Conservation (phyloP, 2,329 filamentous ascomycete species). For the Alternaria hordeiaustralica region DNA sequence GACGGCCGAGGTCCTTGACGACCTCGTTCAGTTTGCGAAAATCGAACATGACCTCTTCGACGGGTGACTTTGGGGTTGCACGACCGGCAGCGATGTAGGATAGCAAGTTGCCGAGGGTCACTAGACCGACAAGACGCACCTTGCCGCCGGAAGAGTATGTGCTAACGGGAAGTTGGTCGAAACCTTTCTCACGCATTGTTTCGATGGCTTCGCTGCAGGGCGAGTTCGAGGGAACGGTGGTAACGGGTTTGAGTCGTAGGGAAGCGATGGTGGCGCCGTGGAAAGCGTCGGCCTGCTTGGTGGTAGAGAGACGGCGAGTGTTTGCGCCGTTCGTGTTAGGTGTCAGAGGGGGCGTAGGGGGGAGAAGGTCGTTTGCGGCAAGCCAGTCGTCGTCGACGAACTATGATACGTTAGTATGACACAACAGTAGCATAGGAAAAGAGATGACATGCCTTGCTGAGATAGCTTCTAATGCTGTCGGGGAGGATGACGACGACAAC, state of each 20-base stretch:
- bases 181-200: conserved; percentile 97
- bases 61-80: conserved; percentile 73
- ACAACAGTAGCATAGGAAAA: not conserved
- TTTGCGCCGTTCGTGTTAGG: conserved; percentile 30
- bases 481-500: conserved; percentile 90
- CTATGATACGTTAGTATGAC: conserved; percentile 44
- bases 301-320: conserved; percentile 49
- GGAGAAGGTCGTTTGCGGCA: conserved; percentile 90
- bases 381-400: conserved; percentile 99
- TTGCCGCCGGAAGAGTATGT: conserved; percentile 61
- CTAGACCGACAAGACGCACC: conserved; percentile 82
- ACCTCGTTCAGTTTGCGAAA: conserved; percentile 88
- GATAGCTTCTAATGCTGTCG: conserved; percentile 95
- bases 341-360: conserved; percentile 59
- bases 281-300: conserved; percentile 69
- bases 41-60: conserved; percentile 95
- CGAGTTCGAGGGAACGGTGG: conserved; percentile 75
- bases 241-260: conserved; percentile 91
- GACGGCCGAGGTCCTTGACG: conserved; percentile 71
- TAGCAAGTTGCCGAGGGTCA: conserved; percentile 93
- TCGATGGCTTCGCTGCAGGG: conserved; percentile 89
- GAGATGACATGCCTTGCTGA: conserved; percentile 71
- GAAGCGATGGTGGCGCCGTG: conserved; percentile 78
- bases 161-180: conserved; percentile 95
- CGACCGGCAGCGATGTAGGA: conserved; percentile 87